Evolutionary conservation across 768 basidiomycete genomes (phyloP), one percentile per base, ranked within the genome.

Genomic region (Xerocomus spinulosus): DNA sequence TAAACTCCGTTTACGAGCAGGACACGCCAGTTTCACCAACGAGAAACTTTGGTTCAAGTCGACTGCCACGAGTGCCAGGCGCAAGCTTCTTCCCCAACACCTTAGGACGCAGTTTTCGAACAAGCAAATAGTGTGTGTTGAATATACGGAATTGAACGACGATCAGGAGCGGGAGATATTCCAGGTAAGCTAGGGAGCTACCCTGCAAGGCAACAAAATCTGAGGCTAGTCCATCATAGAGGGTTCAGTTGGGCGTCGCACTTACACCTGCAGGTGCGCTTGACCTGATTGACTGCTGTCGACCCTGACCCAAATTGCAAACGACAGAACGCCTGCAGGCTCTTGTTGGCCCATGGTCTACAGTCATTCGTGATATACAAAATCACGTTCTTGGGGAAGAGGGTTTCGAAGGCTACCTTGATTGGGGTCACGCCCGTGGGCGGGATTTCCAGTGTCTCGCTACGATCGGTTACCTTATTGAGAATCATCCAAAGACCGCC

Each of bases 161-260:
- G 55, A 63, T 4, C 75, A 79, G 23, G 83, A 86, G 54, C 72
- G 84, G 17, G 83, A 85, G 52, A 80, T 86, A 15, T 86, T 86
- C 68, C 83, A 86, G 72, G 87, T 83, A 35, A 34, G 79, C 77
- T 51, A 46, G 67, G 30, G 69, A 72, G n/a, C n/a, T n/a, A n/a
- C n/a, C n/a, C n/a, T n/a, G n/a, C n/a, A n/a, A n/a, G n/a, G n/a
- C n/a, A n/a, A n/a, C n/a, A n/a, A n/a, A n/a, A n/a, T n/a, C n/a
- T n/a, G 74, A 43, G 9, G 1, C 13, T 36, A 4, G 8, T 4
- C 2, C 12, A 53, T 17, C 10, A 3, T 38, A 89, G 83, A 75
- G 87, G 41, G 87, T 89, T 7, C 87, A 88, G 64, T 71, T 86
- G 3, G 87, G 87, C 7, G 82, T 89, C 74, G 85, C 87, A 0